Conservation (phyloP, 2,329 filamentous ascomycete species). For the Fusarium proliferatum region DNA sequence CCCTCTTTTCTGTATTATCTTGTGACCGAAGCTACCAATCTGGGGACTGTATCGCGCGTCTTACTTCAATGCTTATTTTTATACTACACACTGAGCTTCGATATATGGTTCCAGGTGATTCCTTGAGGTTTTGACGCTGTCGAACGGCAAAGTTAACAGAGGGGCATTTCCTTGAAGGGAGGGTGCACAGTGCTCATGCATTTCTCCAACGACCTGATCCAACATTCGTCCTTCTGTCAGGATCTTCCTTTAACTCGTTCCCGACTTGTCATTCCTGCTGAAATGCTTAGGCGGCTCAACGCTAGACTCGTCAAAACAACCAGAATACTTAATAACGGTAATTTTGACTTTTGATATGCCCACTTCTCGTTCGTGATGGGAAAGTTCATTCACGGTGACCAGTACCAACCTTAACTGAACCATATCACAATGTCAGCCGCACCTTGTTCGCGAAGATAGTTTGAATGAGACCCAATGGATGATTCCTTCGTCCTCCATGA, state of each 20-base stretch:
- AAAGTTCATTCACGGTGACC: too few relatives aligned
- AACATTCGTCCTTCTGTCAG: too few relatives aligned
- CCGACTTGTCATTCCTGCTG: fast-evolving
- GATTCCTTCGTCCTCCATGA: neutral
- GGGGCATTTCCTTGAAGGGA: too few relatives aligned
- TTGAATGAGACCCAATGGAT: fast-evolving
- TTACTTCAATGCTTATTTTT: neutral
- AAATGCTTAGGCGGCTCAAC: too few relatives aligned
- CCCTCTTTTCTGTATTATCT: neutral
- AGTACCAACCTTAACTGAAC: neutral
- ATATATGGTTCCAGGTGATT: neutral
- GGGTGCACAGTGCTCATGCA: too few relatives aligned
- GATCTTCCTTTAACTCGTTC: fast-evolving
- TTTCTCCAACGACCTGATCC: fast-evolving
- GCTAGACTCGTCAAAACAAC: neutral
- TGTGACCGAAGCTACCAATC: neutral
- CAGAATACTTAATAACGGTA: too few relatives aligned
- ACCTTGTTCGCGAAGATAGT: fast-evolving
- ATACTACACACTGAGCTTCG: fast-evolving
- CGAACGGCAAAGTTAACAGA: too few relatives aligned
- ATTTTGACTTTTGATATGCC: neutral
- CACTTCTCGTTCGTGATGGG: fast-evolving
- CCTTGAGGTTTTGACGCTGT: too few relatives aligned
- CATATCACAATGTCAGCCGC: fast-evolving
- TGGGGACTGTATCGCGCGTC: fast-evolving